Conservation (phyloP, 2,329 filamentous ascomycete genomes). For the Fusarium sp. region DNA sequence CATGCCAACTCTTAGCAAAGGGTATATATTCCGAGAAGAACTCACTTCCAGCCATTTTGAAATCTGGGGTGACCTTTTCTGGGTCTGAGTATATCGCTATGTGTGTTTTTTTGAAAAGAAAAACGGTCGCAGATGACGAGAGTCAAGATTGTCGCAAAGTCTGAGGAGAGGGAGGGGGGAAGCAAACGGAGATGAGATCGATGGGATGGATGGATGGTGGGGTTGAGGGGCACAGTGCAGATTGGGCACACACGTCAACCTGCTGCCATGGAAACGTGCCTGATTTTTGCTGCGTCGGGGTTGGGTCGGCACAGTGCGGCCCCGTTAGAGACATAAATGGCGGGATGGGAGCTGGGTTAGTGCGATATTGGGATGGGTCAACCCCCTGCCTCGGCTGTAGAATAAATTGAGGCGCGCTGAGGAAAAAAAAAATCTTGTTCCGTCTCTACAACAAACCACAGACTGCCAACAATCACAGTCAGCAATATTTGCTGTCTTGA, state of each 20-base stretch:
- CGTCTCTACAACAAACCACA: conserved; percentile 15
- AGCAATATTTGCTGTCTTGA: background rate
- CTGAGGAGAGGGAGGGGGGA: conserved; percentile 35
- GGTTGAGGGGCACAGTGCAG: conserved; percentile 51
- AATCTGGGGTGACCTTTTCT: conserved; percentile 20
- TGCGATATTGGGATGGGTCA: conserved; percentile 31
- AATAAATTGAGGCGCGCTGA: conserved; percentile 31
- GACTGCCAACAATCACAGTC: conserved; percentile 5
- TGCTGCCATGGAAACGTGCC: conserved; percentile 25
- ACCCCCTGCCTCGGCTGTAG: background rate
- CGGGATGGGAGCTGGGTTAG: conserved; percentile 40
- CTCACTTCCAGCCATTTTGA: conserved; percentile 43
- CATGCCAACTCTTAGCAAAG: background rate
- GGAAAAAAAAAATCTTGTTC: conserved; percentile 18
- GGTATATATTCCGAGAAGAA: background rate
- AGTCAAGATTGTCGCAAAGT: conserved; percentile 46
- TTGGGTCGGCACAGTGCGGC: conserved; percentile 37
- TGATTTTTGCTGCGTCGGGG: background rate
- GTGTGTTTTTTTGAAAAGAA: conserved; percentile 9
- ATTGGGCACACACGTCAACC: conserved; percentile 39
- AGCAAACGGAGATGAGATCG: conserved; percentile 39
- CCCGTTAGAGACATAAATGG: conserved; percentile 43
- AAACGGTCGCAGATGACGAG: background rate
- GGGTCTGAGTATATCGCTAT: conserved; percentile 21
- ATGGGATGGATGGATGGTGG: conserved; percentile 40